phyloP scores from a whole-genome alignment of 2,329 filamentous ascomycete genomes.

The Phyllosticta citrichinensis region DNA sequence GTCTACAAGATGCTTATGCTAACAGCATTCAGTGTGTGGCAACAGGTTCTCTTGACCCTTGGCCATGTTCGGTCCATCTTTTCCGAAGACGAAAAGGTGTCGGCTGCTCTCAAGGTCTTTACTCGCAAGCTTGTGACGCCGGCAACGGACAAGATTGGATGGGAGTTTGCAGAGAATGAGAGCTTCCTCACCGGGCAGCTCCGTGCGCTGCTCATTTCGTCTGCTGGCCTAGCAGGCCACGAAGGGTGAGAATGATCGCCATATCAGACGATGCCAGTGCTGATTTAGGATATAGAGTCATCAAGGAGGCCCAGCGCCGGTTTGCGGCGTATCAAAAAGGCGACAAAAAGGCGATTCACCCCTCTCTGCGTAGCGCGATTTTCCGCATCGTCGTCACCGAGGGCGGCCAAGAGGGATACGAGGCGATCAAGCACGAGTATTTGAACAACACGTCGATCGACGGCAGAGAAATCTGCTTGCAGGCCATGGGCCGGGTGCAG shows the following conservation, averaged over 20 bases:
- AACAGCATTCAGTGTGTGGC: conserved; percentile 56
- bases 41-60: conserved; percentile 69
- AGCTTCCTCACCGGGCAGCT: conserved; percentile 75
- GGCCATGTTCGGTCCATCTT: conserved; percentile 77
- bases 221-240: conserved; percentile 68
- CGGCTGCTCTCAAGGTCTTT: conserved; percentile 66
- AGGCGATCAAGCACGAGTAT: conserved; percentile 77
- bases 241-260: conserved; percentile 45
- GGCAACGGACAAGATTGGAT: conserved; percentile 71
- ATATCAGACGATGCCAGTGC: neutral
- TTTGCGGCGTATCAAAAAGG: conserved; percentile 71
- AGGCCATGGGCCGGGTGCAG: conserved; percentile 64
- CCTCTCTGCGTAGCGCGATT: conserved; percentile 68
- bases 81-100: conserved; percentile 58
- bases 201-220: conserved; percentile 67
- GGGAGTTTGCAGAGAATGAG: conserved; percentile 69
- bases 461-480: conserved; percentile 76
- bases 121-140: conserved; percentile 64
- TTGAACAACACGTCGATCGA: conserved; percentile 74
- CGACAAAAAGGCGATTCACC: conserved; percentile 60
- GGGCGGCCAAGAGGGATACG: conserved; percentile 58
- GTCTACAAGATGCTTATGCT: neutral
- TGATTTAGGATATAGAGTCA: conserved; percentile 42
- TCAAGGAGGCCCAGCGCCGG: conserved; percentile 63
- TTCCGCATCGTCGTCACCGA: conserved; percentile 72